Evolutionary conservation across 345 rosid species (phyloP).

Genomic region (Sapria himalayana): DNA sequence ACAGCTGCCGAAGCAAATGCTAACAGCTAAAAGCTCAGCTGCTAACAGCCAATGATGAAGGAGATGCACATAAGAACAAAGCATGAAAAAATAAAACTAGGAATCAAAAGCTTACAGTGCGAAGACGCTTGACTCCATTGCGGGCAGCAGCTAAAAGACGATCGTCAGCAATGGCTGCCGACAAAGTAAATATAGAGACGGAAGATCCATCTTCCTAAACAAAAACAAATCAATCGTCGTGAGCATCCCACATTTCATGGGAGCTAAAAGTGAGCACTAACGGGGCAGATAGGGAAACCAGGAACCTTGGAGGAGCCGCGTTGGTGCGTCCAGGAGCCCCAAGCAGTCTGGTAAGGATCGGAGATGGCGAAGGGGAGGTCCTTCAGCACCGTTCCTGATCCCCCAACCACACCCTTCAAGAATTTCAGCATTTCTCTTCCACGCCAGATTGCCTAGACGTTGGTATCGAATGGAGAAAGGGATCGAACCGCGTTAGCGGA

Average conservation of each 20-base stretch:
- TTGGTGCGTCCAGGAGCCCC: slow-evolving; percentile 91
- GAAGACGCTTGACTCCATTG: slow-evolving; percentile 96
- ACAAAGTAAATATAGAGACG: slow-evolving; percentile 64
- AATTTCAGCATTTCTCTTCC: slow-evolving; percentile 54
- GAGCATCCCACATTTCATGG: not conserved
- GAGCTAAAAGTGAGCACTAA: not conserved
- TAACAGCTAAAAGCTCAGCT: too few relatives aligned
- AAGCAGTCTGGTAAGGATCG: slow-evolving; percentile 71
- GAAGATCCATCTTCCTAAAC: slow-evolving; percentile 87
- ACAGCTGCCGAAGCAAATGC: too few relatives aligned
- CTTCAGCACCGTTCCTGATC: slow-evolving; percentile 86
- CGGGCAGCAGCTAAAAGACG: slow-evolving; percentile 87
- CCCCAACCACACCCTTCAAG: slow-evolving; percentile 76
- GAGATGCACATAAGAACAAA: not conserved
- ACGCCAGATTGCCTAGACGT: too few relatives aligned
- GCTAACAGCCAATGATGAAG: not conserved
- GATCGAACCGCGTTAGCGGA: too few relatives aligned
- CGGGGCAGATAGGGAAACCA: not conserved
- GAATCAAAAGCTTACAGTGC: slow-evolving; percentile 37
- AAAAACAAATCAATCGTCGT: not conserved
- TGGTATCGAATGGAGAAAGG: too few relatives aligned
- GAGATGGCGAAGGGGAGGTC: slow-evolving; percentile 92
- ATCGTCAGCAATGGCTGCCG: slow-evolving; percentile 68
- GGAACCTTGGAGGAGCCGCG: slow-evolving; percentile 84
- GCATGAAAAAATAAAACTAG: too few relatives aligned